A percentile compares a stretch with the other conserved stretches of the same genome.
Conservation (phyloP, 768 basidiomycete species). For the Trametes punicea region DNA sequence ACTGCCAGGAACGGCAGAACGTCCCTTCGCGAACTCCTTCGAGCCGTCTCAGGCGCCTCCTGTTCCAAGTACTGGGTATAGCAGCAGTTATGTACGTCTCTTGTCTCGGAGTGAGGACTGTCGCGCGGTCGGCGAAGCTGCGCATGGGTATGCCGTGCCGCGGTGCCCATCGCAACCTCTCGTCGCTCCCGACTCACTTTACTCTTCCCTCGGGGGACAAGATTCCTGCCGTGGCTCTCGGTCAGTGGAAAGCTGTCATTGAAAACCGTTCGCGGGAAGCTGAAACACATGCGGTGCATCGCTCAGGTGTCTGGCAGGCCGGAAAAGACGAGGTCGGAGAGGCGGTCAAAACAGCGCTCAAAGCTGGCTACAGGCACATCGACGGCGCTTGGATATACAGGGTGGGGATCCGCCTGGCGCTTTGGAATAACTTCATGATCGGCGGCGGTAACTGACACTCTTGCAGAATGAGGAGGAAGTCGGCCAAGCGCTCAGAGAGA, state of each 20-base stretch:
- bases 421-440: neutral
- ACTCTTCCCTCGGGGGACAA: slow-evolving; percentile 63
- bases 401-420: slow-evolving; percentile 32
- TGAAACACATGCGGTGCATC: neutral
- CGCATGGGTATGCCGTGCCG: slow-evolving; percentile 11
- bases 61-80: slow-evolving; percentile 5
- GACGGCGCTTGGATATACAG: slow-evolving; percentile 72
- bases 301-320: slow-evolving; percentile 62
- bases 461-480: slow-evolving; percentile 69
- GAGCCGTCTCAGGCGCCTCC: slow-evolving; percentile 7
- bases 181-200: slow-evolving; percentile 45
- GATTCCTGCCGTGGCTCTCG: slow-evolving; percentile 66
- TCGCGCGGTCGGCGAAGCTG: neutral
- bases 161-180: slow-evolving; percentile 16
- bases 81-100: slow-evolving; percentile 8
- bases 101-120: slow-evolving; percentile 1
- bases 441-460: no score
- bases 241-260: slow-evolving; percentile 30
- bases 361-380: slow-evolving; percentile 66
- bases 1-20: slow-evolving; percentile 3
- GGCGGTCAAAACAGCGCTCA: slow-evolving; percentile 65
- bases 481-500: slow-evolving; percentile 56
- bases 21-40: neutral
- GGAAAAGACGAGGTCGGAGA: slow-evolving; percentile 54
- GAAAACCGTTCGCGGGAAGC: neutral